A percentile compares a stretch with the other conserved stretches of the same genome.
Conservation (phyloP, 2,329 filamentous ascomycete species). For the Fusarium mundagurra region DNA sequence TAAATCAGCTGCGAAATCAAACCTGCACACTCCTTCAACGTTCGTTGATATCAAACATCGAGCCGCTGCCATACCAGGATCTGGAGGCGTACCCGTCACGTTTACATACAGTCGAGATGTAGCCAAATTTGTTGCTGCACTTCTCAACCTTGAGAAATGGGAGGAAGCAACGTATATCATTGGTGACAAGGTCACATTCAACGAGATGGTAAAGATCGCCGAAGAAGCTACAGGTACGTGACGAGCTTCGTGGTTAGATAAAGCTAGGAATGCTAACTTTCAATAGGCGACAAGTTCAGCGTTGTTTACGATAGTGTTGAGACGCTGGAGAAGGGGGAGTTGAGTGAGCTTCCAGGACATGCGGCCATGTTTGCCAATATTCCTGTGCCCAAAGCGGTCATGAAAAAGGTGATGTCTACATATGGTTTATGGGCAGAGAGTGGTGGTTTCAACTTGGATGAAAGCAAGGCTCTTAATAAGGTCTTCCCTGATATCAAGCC, state of each 20-base stretch:
- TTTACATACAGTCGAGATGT: slow-evolving; percentile 8
- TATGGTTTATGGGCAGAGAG: not conserved
- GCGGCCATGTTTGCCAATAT: not conserved
- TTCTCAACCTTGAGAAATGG: not conserved
- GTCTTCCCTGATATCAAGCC: not conserved
- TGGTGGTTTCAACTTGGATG: not conserved
- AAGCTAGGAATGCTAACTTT: not conserved
- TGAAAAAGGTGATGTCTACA: not conserved
- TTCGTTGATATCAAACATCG: not conserved
- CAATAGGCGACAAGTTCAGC: not conserved
- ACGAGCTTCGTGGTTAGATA: fast-evolving
- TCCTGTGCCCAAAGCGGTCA: not conserved
- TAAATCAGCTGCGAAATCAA: not conserved
- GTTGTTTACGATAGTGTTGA: slow-evolving; percentile 3
- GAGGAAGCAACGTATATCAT: slow-evolving; percentile 2
- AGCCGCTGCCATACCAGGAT: not conserved
- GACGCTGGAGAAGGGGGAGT: not conserved
- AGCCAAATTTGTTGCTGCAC: not conserved
- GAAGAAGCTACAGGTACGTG: slow-evolving; percentile 7
- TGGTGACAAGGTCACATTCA: slow-evolving; percentile 6
- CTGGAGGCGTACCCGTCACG: not conserved
- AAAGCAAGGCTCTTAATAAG: not conserved
- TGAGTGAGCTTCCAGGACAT: slow-evolving; percentile 8
- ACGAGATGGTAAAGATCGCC: not conserved
- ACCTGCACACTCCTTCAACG: not conserved